These are phyloP conservation scores for Parsonsia alboflavescens DNA, from an alignment of 257 asterid genomes.

Conservation along the genomic window DNA sequence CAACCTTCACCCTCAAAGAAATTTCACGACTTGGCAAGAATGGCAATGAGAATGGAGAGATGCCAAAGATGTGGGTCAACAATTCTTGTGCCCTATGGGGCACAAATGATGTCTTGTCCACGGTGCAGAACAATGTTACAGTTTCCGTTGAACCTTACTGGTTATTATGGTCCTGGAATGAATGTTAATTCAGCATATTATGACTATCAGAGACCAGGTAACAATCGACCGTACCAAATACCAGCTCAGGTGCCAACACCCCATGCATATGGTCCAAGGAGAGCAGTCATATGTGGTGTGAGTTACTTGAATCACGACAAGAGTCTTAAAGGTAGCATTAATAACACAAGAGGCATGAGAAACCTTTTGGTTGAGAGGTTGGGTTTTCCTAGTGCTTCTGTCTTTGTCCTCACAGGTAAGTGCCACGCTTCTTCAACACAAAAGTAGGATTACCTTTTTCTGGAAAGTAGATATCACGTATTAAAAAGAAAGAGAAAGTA, in stretches of 20 bases:
- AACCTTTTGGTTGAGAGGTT: slow-evolving; percentile 42
- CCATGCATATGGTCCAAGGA: slow-evolving; percentile 39
- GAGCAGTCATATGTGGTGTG: slow-evolving; percentile 68
- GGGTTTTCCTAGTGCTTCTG: slow-evolving; percentile 57
- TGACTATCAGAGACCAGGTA: not conserved
- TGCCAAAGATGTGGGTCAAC: slow-evolving; percentile 50
- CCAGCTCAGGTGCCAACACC: slow-evolving; percentile 26
- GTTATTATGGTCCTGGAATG: slow-evolving; percentile 17
- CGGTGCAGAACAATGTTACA: slow-evolving; percentile 31
- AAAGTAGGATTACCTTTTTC: not conserved
- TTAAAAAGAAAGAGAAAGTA: not conserved
- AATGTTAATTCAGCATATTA: slow-evolving; percentile 15
- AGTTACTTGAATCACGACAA: slow-evolving; percentile 46
- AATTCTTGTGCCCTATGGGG: slow-evolving; percentile 32
- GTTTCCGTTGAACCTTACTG: slow-evolving; percentile 16
- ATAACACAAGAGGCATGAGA: slow-evolving; percentile 46
- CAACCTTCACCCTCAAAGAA: not conserved
- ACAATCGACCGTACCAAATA: slow-evolving; percentile 13
- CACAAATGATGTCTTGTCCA: slow-evolving; percentile 40
- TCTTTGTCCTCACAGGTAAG: slow-evolving; percentile 61
- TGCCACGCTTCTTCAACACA: not conserved
- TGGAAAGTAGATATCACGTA: not conserved
- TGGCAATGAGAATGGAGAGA: slow-evolving; percentile 42
- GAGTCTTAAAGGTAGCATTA: slow-evolving; percentile 58
- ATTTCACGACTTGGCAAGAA: slow-evolving; percentile 12